Evolutionary conservation across 495 filamentous ascomycete genomes (phyloP), one percentile per base, ranked within the genome.

Genomic region (Evansstolkia leycettana): DNA sequence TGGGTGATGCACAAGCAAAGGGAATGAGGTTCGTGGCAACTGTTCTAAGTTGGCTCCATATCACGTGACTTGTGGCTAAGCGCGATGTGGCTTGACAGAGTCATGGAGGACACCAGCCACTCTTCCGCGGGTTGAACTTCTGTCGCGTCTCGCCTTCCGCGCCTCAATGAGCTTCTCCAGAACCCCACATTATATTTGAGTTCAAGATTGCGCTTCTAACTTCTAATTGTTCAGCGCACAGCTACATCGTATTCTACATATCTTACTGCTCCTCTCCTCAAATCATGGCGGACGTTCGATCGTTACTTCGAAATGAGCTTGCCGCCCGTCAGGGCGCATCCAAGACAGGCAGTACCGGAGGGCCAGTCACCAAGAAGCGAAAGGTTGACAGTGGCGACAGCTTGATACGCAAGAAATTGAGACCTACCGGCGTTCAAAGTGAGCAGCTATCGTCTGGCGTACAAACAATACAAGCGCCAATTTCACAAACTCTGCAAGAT

Each of bases 201-300:
- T 36, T 29, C 33, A 40, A 43, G 28, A 29, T 29, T n/a, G 28
- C 28, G 28, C 10, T 15, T 12, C 10, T 6, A 5, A 29, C 30
- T 42, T 38, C 12, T n/a, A n/a, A n/a, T n/a, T n/a, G 12, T 40
- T 39, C 13, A 12, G 31, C 33, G 36, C 30, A 2, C 32, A 45
- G 32, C 35, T 31, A 25, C 10, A 36, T 13, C 17, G 20, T 5
- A 23, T 9, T 23, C 17, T 31, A 16, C 15, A 8, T 31, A 7
- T 29, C 12, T 29, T n/a, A n/a, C 5, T 6, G 11, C 13, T 29
- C 5, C 12, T n/a, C 4, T 3, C 5, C 29, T 31, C 16, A 6
- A 31, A 44, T 42, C 35, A 94, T 94, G 86, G 74, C 85, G 41
- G 84, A 93, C 51, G 80, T 87, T 11, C 80, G 86, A 29, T 74